phyloP scores from a whole-genome alignment of 768 basidiomycete genomes.

The Tylopilus plumbeoviolaceoides region DNA sequence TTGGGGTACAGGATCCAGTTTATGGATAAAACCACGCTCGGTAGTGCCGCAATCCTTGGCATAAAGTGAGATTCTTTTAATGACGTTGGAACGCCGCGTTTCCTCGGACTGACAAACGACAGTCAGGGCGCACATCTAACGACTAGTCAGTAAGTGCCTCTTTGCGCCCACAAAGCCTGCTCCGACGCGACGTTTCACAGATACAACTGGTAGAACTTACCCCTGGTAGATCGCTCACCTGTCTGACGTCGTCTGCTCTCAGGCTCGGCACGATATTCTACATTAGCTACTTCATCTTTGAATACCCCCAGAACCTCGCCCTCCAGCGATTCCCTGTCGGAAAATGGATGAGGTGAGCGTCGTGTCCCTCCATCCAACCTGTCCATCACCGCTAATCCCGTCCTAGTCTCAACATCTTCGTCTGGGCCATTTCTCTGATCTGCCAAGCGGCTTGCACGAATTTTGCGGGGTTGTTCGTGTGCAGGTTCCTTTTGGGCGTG shows the following conservation, averaged over 20 bases:
- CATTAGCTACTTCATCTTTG: slow-evolving; percentile 64
- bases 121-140: slow-evolving; percentile 60
- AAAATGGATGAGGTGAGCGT: slow-evolving; percentile 70
- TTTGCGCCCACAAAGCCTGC: neutral
- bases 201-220: slow-evolving; percentile 54
- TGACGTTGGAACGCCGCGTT: neutral
- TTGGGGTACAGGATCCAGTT: slow-evolving; percentile 58
- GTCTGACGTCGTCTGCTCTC: neutral
- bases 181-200: slow-evolving; percentile 28
- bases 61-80: slow-evolving; percentile 45
- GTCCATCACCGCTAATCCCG: neutral
- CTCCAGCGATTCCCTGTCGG: slow-evolving; percentile 72
- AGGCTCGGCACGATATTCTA: slow-evolving; percentile 80
- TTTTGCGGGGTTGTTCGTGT: slow-evolving; percentile 60
- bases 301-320: slow-evolving; percentile 71
- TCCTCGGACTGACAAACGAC: neutral
- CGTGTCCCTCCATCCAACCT: neutral
- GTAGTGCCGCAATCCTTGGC: slow-evolving; percentile 64
- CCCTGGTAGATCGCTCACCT: neutral
- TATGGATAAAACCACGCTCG: slow-evolving; percentile 74
- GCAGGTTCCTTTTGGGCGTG: slow-evolving; percentile 62
- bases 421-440: slow-evolving; percentile 61
- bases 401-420: slow-evolving; percentile 57
- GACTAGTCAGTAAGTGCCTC: slow-evolving; percentile 52
- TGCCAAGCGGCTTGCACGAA: slow-evolving; percentile 68